phyloP scores from a whole-genome alignment of 2,329 filamentous ascomycete genomes.

The Teratosphaeria pseudoeucalypti region DNA sequence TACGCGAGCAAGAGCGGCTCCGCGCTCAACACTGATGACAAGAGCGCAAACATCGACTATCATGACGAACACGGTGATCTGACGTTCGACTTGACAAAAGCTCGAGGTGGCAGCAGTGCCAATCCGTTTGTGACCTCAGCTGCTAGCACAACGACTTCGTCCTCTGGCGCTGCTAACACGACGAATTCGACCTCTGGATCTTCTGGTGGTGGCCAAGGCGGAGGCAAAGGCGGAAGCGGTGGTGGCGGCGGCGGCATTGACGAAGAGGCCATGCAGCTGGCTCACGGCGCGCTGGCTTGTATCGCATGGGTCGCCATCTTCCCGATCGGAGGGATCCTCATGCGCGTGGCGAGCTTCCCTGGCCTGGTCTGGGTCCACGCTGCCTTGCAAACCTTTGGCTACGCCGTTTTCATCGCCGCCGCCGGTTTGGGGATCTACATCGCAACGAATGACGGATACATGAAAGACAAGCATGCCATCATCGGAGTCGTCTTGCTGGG shows the following conservation, averaged over 20 bases:
- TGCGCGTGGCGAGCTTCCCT: constrained; percentile 33
- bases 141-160: constrained; percentile 5
- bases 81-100: constrained; percentile 37
- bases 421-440: constrained; percentile 44
- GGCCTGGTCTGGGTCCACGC: constrained; percentile 36
- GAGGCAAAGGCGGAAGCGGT: too few relatives aligned
- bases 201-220: too few relatives aligned
- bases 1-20: constrained; percentile 37
- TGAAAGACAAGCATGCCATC: constrained; percentile 38
- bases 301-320: constrained; percentile 38
- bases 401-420: constrained; percentile 38
- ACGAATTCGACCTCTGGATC: too few relatives aligned
- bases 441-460: constrained; percentile 28
- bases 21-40: constrained; percentile 38
- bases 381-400: constrained; percentile 38
- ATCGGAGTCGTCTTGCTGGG: constrained; percentile 45
- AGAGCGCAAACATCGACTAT: constrained; percentile 32
- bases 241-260: background rate
- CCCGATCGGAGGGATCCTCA: constrained; percentile 33
- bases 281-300: constrained; percentile 34
- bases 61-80: constrained; percentile 37
- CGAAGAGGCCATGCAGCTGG: constrained; percentile 19
- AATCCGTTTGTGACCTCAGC: constrained; percentile 31
- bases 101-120: constrained; percentile 38
- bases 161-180: too few relatives aligned